phyloP scores from a whole-genome alignment of 257 asterid species.

The Leonotis leonurus region DNA sequence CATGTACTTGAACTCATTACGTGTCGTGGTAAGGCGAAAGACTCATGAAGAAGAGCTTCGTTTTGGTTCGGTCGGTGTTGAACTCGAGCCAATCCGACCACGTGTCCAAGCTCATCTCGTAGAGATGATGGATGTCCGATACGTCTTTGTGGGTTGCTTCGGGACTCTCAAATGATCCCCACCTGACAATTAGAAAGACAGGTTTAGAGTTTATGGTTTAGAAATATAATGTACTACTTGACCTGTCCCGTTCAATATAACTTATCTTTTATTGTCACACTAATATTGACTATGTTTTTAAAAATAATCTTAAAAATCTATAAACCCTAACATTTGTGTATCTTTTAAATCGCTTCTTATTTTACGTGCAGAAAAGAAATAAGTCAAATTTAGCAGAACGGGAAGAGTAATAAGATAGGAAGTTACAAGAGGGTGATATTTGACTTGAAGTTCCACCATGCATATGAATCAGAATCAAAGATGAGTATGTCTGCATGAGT shows the following conservation, averaged over 20 bases:
- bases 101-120: background rate
- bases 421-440: constrained; percentile 42
- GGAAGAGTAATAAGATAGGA: too few species aligned
- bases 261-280: too few species aligned
- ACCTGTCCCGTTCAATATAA: too few species aligned
- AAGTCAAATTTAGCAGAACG: too few species aligned
- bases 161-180: background rate
- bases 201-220: too few species aligned
- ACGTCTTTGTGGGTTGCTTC: constrained; percentile 2
- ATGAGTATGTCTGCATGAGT: constrained; percentile 49
- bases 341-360: too few species aligned
- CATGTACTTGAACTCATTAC: background rate
- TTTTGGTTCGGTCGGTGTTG: constrained; percentile 6
- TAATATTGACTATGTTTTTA: too few species aligned
- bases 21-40: background rate
- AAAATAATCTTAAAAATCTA: too few species aligned
- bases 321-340: too few species aligned
- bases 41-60: constrained; percentile 9
- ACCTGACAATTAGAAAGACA: too few species aligned
- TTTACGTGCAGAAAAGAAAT: too few species aligned
- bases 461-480: constrained; percentile 54
- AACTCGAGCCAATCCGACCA: constrained; percentile 4
- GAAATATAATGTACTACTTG: too few species aligned
- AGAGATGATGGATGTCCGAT: background rate
- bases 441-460: constrained; percentile 57